A percentile compares a stretch with the other conserved stretches of the same genome.
Evolutionary conservation across 177 flowering plant species (phyloP).

Genomic region (Vitis hybrid): DNA sequence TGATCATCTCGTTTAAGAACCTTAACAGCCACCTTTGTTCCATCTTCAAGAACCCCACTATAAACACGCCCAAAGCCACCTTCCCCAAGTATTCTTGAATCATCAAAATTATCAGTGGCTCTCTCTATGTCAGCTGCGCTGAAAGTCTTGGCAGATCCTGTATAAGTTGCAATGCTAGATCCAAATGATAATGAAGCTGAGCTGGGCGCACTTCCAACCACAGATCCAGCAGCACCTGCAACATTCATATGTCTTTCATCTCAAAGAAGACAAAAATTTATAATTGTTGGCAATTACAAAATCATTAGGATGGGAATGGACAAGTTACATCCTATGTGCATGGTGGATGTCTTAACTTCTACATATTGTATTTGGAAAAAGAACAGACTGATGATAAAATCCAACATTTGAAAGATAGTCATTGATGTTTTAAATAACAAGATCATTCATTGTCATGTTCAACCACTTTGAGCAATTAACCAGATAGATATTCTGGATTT

Average conservation of each 20-base stretch:
- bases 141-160: constrained; percentile 83
- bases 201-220: constrained; percentile 49
- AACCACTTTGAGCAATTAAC: background rate
- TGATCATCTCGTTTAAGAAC: constrained; percentile 86
- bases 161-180: constrained; percentile 71
- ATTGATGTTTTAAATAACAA: no score
- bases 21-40: constrained; percentile 80
- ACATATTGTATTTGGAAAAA: no score
- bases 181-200: constrained; percentile 64
- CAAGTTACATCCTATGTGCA: no score
- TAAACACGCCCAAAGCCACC: constrained; percentile 97
- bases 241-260: background rate
- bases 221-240: constrained; percentile 51
- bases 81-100: constrained; percentile 75
- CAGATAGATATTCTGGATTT: background rate
- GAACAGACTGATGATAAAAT: no score
- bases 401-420: no score
- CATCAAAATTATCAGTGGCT: constrained; percentile 69
- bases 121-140: constrained; percentile 62
- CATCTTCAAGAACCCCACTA: constrained; percentile 79
- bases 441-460: background rate
- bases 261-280: background rate
- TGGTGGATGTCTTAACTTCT: no score
- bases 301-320: no score
- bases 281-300: no score